These are phyloP conservation scores for Rhodotorula sp. DNA, from an alignment of 1,284 basidiomycete genomes.

Conservation along the genomic window DNA sequence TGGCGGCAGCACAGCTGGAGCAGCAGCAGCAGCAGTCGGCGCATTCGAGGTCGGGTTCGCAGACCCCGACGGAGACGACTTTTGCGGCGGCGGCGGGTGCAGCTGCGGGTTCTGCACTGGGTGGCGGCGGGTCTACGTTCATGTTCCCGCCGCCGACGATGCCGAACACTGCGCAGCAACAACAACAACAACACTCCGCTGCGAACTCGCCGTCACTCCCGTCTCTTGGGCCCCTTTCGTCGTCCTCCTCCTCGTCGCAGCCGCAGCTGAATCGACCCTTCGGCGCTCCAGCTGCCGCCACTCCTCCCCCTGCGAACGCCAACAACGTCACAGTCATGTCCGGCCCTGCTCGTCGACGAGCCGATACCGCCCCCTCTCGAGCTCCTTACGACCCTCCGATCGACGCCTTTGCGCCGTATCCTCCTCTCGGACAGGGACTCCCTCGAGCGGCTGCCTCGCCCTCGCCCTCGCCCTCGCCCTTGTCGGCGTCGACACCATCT, in stretches of 20 bases:
- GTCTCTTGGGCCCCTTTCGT: not conserved
- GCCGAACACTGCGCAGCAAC: not conserved
- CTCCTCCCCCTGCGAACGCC: not conserved
- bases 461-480: not conserved
- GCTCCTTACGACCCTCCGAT: not conserved
- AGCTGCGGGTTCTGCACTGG: too few relatives aligned
- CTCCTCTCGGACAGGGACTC: slow-evolving; percentile 5
- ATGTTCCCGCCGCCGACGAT: not conserved
- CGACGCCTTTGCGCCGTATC: slow-evolving; percentile 3
- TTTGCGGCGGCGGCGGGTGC: slow-evolving; percentile 9
- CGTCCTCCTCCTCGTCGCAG: not conserved
- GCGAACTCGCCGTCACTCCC: slow-evolving; percentile 5
- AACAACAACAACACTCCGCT: not conserved
- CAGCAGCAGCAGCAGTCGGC: not conserved
- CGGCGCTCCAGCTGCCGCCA: not conserved
- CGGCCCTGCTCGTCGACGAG: slow-evolving; percentile 14
- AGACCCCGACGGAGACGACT: slow-evolving; percentile 17
- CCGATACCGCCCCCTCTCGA: slow-evolving; percentile 34
- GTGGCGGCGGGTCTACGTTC: not conserved
- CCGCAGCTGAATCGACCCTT: not conserved
- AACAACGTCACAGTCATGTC: too few relatives aligned
- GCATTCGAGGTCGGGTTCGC: not conserved
- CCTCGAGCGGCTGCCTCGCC: not conserved
- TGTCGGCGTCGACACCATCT: not conserved
- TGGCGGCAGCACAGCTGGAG: not conserved